Evolutionary conservation across 2,329 filamentous ascomycete genomes (phyloP).

Genomic region (Botrytis deweyae): DNA sequence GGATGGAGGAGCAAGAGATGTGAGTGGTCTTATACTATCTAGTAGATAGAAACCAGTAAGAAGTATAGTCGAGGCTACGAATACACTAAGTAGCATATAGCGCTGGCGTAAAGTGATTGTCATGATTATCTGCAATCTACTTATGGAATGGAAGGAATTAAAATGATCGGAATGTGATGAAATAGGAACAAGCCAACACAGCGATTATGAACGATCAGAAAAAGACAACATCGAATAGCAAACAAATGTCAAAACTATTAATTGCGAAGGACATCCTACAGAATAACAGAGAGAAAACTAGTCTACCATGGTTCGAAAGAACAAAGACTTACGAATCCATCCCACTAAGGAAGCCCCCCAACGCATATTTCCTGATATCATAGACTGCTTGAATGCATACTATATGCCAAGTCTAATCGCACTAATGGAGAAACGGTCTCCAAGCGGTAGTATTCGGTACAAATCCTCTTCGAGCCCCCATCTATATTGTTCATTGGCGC

Average conservation of each 20-base stretch:
- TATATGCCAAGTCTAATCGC: neutral
- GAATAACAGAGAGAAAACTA: neutral
- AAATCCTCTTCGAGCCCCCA: neutral
- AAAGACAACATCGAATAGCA: neutral
- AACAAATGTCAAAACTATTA: neutral
- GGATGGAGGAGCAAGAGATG: neutral
- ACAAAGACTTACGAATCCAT: constrained; percentile 5
- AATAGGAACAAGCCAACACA: neutral
- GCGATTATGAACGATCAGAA: neutral
- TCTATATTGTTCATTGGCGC: neutral
- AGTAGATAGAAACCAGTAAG: constrained; percentile 8
- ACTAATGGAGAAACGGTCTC: neutral
- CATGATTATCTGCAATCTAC: constrained; percentile 7
- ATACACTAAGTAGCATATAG: constrained; percentile 7
- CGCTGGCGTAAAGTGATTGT: neutral
- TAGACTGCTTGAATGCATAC: neutral
- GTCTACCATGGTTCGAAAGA: neutral
- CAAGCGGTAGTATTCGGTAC: neutral
- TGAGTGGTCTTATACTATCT: neutral
- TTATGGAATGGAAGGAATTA: neutral
- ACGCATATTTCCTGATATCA: neutral
- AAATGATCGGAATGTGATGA: neutral
- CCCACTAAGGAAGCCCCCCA: neutral
- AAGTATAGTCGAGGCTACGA: neutral
- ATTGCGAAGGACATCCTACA: neutral